Conservation (phyloP, 768 basidiomycete genomes). For the Guyanaporus albipodus region DNA sequence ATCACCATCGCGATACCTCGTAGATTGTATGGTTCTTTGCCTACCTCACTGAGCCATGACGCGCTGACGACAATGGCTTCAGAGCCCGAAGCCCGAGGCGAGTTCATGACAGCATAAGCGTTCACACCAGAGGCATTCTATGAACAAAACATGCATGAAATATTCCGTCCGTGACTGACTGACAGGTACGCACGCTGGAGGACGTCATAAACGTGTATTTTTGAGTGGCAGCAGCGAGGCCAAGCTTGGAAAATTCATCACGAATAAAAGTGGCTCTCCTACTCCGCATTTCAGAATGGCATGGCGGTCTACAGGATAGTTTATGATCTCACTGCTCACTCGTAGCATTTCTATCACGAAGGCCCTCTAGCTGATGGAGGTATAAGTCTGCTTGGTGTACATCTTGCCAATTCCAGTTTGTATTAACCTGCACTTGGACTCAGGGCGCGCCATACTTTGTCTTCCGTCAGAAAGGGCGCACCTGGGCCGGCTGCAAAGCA, state of each 20-base stretch:
- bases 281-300: not conserved
- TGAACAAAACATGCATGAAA: slow-evolving; percentile 4
- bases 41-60: slow-evolving; percentile 75
- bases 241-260: slow-evolving; percentile 68
- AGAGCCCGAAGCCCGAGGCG: slow-evolving; percentile 88
- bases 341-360: slow-evolving; percentile 61
- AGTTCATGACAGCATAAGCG: slow-evolving; percentile 74
- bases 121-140: slow-evolving; percentile 67
- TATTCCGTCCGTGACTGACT: not conserved
- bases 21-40: slow-evolving; percentile 62
- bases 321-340: slow-evolving; percentile 60
- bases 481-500: slow-evolving; percentile 90
- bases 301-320: not conserved
- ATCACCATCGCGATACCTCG: slow-evolving; percentile 85
- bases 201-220: slow-evolving; percentile 55
- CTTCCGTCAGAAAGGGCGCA: slow-evolving; percentile 29
- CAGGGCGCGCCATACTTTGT: not conserved
- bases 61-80: slow-evolving; percentile 93
- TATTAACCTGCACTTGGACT: slow-evolving; percentile 63
- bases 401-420: slow-evolving; percentile 88
- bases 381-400: slow-evolving; percentile 86
- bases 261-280: slow-evolving; percentile 66
- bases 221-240: slow-evolving; percentile 68
- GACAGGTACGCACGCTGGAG: slow-evolving; percentile 39
- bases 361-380: slow-evolving; percentile 60